Evolutionary conservation across 208 protist genomes (phyloP).

Genomic region (Trypanosoma avium): DNA sequence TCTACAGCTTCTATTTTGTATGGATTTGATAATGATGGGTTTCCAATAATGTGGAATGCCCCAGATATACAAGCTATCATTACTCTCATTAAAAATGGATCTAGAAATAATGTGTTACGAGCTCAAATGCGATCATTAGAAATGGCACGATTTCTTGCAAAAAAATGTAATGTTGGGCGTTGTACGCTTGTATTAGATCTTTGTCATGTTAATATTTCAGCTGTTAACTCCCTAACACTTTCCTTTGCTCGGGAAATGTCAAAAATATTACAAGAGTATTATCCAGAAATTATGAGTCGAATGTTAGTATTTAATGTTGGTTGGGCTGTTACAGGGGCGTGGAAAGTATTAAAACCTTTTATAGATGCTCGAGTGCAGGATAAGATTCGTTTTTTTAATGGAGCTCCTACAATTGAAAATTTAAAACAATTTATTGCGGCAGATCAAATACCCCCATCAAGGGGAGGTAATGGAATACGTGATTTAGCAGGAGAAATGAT

Average conservation of each 20-base stretch:
- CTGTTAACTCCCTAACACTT: slow-evolving; percentile 49
- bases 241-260: slow-evolving; percentile 52
- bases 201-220: slow-evolving; percentile 55
- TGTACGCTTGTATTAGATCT: slow-evolving; percentile 81
- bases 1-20: slow-evolving; percentile 46
- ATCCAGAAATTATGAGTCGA: slow-evolving; percentile 78
- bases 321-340: slow-evolving; percentile 70
- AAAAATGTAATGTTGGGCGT: slow-evolving; percentile 44
- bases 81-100: slow-evolving; percentile 37
- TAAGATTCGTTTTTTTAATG: slow-evolving; percentile 77
- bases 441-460: slow-evolving; percentile 53
- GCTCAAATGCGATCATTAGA: slow-evolving; percentile 71
- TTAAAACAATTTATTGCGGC: slow-evolving; percentile 45
- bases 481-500: slow-evolving; percentile 41
- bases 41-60: slow-evolving; percentile 66
- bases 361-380: slow-evolving; percentile 72
- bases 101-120: slow-evolving; percentile 40
- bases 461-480: slow-evolving; percentile 37
- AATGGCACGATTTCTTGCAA: slow-evolving; percentile 43
- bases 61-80: slow-evolving; percentile 56
- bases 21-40: slow-evolving; percentile 59
- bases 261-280: slow-evolving; percentile 67
- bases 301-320: slow-evolving; percentile 81
- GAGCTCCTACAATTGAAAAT: slow-evolving; percentile 33
- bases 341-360: slow-evolving; percentile 75